A percentile compares a stretch with the other conserved stretches of the same genome.
Evolutionary conservation across 2,329 filamentous ascomycete genomes (phyloP).

Genomic region (Monosporascus sp.): DNA sequence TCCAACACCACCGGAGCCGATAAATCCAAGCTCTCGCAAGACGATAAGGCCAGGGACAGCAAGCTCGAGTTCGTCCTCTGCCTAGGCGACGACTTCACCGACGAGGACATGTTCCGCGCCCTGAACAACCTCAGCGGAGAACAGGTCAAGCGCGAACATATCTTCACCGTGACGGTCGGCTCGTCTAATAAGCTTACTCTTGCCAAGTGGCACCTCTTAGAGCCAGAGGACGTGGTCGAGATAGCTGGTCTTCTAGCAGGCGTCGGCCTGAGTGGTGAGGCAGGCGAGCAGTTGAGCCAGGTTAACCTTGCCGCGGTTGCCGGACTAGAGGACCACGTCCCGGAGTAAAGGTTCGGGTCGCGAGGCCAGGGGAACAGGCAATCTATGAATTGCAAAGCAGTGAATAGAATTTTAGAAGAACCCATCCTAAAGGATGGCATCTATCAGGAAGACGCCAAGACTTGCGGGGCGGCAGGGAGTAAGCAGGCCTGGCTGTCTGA

Average conservation of each 20-base stretch:
- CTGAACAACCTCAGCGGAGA: slow-evolving; percentile 55
- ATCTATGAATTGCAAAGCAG: no score
- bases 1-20: slow-evolving; percentile 13
- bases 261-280: slow-evolving; percentile 31
- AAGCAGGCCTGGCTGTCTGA: no score
- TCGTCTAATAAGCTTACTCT: slow-evolving; percentile 83
- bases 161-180: slow-evolving; percentile 89
- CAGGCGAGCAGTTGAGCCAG: slow-evolving; percentile 40
- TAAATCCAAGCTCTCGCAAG: slow-evolving; percentile 15
- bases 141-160: slow-evolving; percentile 55
- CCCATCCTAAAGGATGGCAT: no score
- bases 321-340: slow-evolving; percentile 48
- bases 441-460: no score
- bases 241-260: slow-evolving; percentile 52
- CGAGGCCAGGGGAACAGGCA: no score
- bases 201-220: slow-evolving; percentile 83
- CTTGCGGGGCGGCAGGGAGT: no score
- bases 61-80: slow-evolving; percentile 84
- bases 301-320: slow-evolving; percentile 53
- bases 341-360: slow-evolving; percentile 24
- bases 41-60: slow-evolving; percentile 38
- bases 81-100: slow-evolving; percentile 91
- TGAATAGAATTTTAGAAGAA: no score
- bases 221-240: slow-evolving; percentile 83
- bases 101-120: slow-evolving; percentile 94